Evolutionary conservation across 2,329 filamentous ascomycete species (phyloP).

Genomic region (Fusarium sp.): DNA sequence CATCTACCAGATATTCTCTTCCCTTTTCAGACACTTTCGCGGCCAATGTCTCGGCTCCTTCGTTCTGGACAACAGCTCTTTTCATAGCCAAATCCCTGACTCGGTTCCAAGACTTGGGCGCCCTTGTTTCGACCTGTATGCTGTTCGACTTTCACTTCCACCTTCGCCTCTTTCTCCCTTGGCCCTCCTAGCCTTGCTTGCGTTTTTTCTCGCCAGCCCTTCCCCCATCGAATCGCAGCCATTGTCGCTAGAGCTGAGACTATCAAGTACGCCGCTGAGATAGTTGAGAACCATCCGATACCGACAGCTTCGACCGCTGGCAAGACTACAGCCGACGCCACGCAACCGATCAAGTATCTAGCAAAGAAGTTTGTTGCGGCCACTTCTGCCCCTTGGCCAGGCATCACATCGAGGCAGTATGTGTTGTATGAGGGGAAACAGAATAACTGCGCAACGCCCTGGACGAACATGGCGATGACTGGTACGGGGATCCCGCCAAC

Average conservation of each 20-base stretch:
- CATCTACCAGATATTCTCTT: not conserved
- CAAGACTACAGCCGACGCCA: conserved; percentile 79
- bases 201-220: conserved; percentile 57
- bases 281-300: conserved; percentile 85
- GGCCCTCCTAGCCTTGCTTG: conserved; percentile 44
- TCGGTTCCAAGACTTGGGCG: conserved; percentile 12
- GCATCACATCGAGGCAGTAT: conserved; percentile 88
- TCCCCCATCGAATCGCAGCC: conserved; percentile 58
- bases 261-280: conserved; percentile 61
- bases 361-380: conserved; percentile 86
- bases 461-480: conserved; percentile 80
- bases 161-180: conserved; percentile 20
- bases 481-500: conserved; percentile 72
- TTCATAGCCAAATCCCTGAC: conserved; percentile 2
- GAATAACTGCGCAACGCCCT: conserved; percentile 81
- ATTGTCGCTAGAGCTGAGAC: conserved; percentile 55
- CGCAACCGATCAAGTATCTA: conserved; percentile 81
- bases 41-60: conserved; percentile 24
- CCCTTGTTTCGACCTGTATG: conserved; percentile 10
- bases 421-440: conserved; percentile 84
- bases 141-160: not conserved
- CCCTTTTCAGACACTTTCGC: conserved; percentile 19
- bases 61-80: conserved; percentile 2
- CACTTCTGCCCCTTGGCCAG: conserved; percentile 76
- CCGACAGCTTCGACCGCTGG: conserved; percentile 82